Percentiles rank a stretch among this genome's conserved stretches.
phyloP scores from a whole-genome alignment of 306 rosid genomes.

The Echinosophora koreensis region DNA sequence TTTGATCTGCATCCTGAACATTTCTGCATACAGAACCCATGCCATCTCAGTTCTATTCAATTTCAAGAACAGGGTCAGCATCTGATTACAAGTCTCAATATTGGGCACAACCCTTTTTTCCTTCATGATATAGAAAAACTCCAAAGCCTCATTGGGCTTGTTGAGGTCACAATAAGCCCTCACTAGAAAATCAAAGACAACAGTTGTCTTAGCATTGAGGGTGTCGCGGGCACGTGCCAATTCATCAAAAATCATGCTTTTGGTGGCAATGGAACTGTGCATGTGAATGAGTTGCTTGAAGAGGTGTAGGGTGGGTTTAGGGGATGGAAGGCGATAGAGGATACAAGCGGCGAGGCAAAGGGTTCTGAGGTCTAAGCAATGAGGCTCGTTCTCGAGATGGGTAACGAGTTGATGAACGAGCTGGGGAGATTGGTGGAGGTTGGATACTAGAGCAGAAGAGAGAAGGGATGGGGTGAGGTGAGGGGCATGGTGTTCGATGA shows the following conservation, averaged over 20 bases:
- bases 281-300: conserved; percentile 52
- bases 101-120: conserved; percentile 55
- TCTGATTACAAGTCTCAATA: conserved; percentile 68
- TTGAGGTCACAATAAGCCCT: conserved; percentile 68
- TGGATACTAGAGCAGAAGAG: conserved; percentile 53
- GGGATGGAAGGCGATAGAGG: conserved; percentile 66
- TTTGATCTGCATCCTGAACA: conserved; percentile 77
- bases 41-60: conserved; percentile 59
- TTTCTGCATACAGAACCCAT: conserved; percentile 87
- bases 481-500: conserved; percentile 67
- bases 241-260: conserved; percentile 50
- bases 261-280: conserved; percentile 36
- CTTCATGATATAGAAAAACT: conserved; percentile 75
- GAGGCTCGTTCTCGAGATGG: conserved; percentile 47
- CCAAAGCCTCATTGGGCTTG: conserved; percentile 62
- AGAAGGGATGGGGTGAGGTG: conserved; percentile 59
- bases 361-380: conserved; percentile 50
- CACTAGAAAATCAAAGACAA: conserved; percentile 59
- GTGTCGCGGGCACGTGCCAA: conserved; percentile 49
- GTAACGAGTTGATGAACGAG: conserved; percentile 57
- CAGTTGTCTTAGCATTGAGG: conserved; percentile 46
- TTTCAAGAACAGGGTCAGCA: conserved; percentile 67
- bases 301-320: conserved; percentile 57
- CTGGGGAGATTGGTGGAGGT: conserved; percentile 61
- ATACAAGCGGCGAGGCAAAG: conserved; percentile 68